Evolutionary conservation across 345 rosid species (phyloP), one percentile per base, ranked within the genome.

Genomic region (Kandelia obovata): DNA sequence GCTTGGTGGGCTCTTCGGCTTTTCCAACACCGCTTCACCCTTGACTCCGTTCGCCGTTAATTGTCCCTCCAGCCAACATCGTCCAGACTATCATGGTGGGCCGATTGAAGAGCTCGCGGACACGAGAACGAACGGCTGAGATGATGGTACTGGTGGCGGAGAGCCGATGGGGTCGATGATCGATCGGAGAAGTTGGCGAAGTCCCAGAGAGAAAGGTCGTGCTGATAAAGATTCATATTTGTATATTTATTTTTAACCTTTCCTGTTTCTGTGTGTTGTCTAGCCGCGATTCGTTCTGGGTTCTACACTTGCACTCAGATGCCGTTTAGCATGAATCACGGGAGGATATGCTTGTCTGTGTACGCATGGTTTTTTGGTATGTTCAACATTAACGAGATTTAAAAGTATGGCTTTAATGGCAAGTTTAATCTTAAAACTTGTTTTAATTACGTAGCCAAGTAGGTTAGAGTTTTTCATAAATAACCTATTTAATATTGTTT

Each of bases 161-260:
- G 57, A 75, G 21, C 75, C 61, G 23, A 71, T 16, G 20, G 81
- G 72, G 31, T 82, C 84, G 58, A 81, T 53, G n/a, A 79, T 31
- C 5, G 83, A 81, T 86, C 89, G 58, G 89, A 80, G 84, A 87
- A 82, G 69, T 71, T 64, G 61, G 76, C 66, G 32, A 83, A 89
- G 73, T 90, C 91, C 26, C 86, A 85, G 31, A 86, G 71, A 66
- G 96, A 80, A 27, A 90, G 84, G 75, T 95, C 96, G 73, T 77
- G 72, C 0, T 82, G 72, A 80, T 85, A 91, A 0, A 84, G 66
- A 79, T 85, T 85, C 97, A 92, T 69, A 7, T 8, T 8, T 9
- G 5, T 61, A 27, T 55, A 7, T 6, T 26, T 57, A 15, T 0
- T 15, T 15, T 43, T 3, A 2, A 13, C 5, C 49, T 43, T 43